These are phyloP conservation scores for Bipolaris bicolor DNA, from an alignment of 2,329 filamentous ascomycete genomes.

Conservation along the genomic window DNA sequence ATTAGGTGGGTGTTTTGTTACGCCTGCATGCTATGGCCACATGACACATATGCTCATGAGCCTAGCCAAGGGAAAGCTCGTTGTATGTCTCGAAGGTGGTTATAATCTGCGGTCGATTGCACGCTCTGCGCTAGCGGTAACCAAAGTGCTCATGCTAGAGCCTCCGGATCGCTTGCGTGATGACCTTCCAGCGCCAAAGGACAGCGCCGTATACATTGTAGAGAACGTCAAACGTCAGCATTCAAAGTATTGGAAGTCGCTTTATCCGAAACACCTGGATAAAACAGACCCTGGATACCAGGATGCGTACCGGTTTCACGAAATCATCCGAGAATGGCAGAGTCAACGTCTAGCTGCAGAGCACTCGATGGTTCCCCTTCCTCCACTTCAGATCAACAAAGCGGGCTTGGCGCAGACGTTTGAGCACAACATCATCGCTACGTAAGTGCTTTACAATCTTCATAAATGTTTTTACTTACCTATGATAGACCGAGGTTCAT, in stretches of 20 bases:
- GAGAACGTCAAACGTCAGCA: conserved; percentile 65
- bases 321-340: conserved; percentile 80
- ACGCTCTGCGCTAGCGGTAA: conserved; percentile 88
- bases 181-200: conserved; percentile 55
- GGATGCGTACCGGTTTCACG: conserved; percentile 67
- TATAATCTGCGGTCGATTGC: conserved; percentile 96
- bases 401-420: conserved; percentile 76
- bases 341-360: conserved; percentile 72
- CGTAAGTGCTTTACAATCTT: conserved; percentile 52
- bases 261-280: conserved; percentile 68
- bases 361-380: conserved; percentile 78
- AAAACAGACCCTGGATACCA: conserved; percentile 36
- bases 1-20: conserved; percentile 89
- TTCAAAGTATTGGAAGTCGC: conserved; percentile 81
- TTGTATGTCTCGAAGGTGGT: conserved; percentile 91
- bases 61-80: conserved; percentile 84
- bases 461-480: conserved; percentile 1
- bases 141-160: conserved; percentile 92
- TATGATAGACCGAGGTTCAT: conserved; percentile 65
- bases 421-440: conserved; percentile 84
- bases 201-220: conserved; percentile 61
- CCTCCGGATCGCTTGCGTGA: conserved; percentile 69
- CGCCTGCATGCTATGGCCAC: conserved; percentile 89
- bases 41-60: conserved; percentile 99
- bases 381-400: conserved; percentile 75